phyloP scores from a whole-genome alignment of 164 flowering plant species.

The Berberis vulgaris region DNA sequence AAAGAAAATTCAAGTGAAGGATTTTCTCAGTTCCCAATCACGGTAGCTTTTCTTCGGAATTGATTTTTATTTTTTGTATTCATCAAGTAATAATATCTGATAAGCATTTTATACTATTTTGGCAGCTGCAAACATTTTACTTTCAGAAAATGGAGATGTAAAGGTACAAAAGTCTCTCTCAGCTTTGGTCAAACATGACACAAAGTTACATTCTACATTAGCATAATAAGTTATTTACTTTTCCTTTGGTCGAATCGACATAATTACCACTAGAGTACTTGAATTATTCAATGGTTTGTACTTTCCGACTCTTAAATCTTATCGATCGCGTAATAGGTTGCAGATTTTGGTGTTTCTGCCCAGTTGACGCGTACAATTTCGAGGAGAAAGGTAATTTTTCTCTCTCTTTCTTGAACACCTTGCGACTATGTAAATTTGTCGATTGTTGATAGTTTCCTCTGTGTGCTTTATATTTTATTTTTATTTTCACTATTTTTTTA shows the following conservation, averaged over 20 bases:
- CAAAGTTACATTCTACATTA: too few relatives aligned
- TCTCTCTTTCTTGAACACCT: constrained; percentile 2
- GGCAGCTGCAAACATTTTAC: constrained; percentile 95
- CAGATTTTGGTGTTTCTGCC: constrained; percentile 98
- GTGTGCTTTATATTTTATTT: not conserved
- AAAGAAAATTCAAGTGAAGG: too few relatives aligned
- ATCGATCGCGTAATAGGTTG: constrained; percentile 60
- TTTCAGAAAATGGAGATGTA: constrained; percentile 95
- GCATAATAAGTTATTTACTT: too few relatives aligned
- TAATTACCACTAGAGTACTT: not conserved
- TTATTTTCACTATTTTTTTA: too few relatives aligned
- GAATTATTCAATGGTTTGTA: not conserved
- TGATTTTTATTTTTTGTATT: constrained; percentile 9
- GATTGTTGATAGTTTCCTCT: not conserved
- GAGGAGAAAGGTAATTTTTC: constrained; percentile 80
- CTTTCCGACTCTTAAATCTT: constrained; percentile 2
- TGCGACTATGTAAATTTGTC: not conserved
- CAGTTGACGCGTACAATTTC: constrained; percentile 95
- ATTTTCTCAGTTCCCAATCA: too few relatives aligned
- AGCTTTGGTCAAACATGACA: not conserved
- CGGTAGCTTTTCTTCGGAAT: too few relatives aligned
- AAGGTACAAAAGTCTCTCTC: constrained; percentile 43
- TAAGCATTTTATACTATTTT: constrained; percentile 15
- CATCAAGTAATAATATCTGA: not conserved
- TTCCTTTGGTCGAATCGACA: too few relatives aligned